Base-by-base conservation (phyloP, 1,139 yeast genomes). In the Keqinozyma sinolaborantium region DNA sequence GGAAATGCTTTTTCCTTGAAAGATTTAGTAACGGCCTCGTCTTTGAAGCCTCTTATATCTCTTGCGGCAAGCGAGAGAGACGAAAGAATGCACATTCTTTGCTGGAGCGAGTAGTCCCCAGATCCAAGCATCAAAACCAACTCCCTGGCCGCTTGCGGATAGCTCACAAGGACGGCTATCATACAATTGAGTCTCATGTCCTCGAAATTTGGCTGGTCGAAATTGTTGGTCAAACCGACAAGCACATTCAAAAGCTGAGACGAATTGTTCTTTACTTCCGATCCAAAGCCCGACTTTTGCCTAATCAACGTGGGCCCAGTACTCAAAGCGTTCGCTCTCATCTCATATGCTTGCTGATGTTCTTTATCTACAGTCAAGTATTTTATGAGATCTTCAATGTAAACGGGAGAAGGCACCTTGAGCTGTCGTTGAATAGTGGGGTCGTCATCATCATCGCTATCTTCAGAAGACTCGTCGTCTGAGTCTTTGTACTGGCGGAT, bases 91-190 rank as follows among this genome's bases (percentile, higher is more conserved):
- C 65, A 53, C 49, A 81, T 60, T 28, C 90, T 53, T 39, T 76
- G 81, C 41, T 77, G 82, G 13, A 83, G 57, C 0, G 87, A 79
- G 44, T 77, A 78, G 48, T 83, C 94, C 0, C 86, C 88, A 0
- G 66, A 55, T 3, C 69, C 56, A 18, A 81, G 57, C 25, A 76
- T 48, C 20, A 57, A 48, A 20, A 72, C 57, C 3, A 78, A 39
- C 32, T 60, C 63, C 0, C 58, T 43, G 0, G 71, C 65, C 2
- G 59, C 48, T 2, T 48, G 47, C 3, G 83, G 79, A 30, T 59
- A 60, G 2, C 77, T 53, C 0, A 67, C 73, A 10, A 79, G 62
- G 2, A 80, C 62, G 0, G 86, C 71, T 10, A 77, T 64, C 52
- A 83, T 44, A 20, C 73, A 60, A 24, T 68, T 61, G 20, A 82